A percentile compares a stretch with the other conserved stretches of the same genome.
Evolutionary conservation across 192 early-diverging fungal genomes (phyloP).

Genomic region (Spizellomyces sp.): DNA sequence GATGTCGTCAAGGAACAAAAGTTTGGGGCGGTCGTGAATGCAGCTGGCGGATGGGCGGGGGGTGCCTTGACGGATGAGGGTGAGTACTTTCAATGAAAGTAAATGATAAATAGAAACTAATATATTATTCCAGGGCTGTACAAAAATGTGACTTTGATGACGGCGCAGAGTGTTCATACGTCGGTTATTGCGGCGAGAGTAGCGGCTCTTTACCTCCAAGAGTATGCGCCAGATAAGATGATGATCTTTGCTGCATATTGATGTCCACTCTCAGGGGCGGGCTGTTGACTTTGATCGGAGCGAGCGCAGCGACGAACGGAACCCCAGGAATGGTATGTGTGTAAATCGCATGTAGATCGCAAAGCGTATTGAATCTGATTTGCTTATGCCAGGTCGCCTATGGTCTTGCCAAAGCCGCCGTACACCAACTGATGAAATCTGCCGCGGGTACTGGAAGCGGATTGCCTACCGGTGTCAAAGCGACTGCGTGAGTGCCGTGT

Average conservation of each 20-base stretch:
- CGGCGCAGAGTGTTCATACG: constrained; percentile 79
- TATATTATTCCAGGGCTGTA: constrained; percentile 48
- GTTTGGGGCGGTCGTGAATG: constrained; percentile 83
- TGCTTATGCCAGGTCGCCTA: constrained; percentile 69
- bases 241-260: neutral
- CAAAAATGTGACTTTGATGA: constrained; percentile 71
- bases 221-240: constrained; percentile 48
- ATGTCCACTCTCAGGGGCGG: constrained; percentile 44
- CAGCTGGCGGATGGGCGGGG: constrained; percentile 95
- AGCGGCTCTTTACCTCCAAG: constrained; percentile 70
- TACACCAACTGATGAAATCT: constrained; percentile 85
- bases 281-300: constrained; percentile 79
- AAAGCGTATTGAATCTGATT: too few relatives aligned
- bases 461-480: constrained; percentile 66
- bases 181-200: constrained; percentile 83
- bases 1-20: constrained; percentile 44
- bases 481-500: constrained; percentile 50
- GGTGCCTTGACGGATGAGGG: constrained; percentile 75
- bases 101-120: too few relatives aligned
- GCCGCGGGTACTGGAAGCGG: constrained; percentile 72
- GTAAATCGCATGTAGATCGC: too few relatives aligned
- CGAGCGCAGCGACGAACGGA: constrained; percentile 66
- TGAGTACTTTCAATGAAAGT: constrained; percentile 8
- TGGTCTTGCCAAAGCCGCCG: constrained; percentile 90
- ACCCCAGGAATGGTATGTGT: constrained; percentile 48